A percentile compares a stretch with the other conserved stretches of the same genome.
Evolutionary conservation across 768 basidiomycete genomes (phyloP).

Genomic region (Candolleomyces aberdarensis): DNA sequence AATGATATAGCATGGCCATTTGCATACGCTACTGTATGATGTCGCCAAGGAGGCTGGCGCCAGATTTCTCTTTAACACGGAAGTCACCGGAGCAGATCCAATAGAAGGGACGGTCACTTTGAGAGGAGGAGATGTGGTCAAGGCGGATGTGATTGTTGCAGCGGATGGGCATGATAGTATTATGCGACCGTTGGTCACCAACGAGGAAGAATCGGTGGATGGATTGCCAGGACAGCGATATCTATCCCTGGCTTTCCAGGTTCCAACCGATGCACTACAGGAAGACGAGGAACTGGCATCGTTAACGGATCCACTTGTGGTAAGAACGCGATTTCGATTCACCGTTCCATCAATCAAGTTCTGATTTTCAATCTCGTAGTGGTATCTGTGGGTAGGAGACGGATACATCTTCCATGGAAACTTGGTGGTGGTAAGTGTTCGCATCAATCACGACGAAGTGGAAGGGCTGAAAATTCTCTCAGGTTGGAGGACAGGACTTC

Average conservation of each 20-base stretch:
- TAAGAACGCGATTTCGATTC: slow-evolving; percentile 16
- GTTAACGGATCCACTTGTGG: slow-evolving; percentile 25
- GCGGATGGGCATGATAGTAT: slow-evolving; percentile 54
- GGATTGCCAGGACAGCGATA: slow-evolving; percentile 16
- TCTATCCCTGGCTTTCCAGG: slow-evolving; percentile 27
- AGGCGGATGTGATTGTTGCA: slow-evolving; percentile 54
- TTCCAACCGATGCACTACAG: slow-evolving; percentile 28
- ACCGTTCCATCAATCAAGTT: not conserved
- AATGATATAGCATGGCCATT: slow-evolving; percentile 44
- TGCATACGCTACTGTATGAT: slow-evolving; percentile 45
- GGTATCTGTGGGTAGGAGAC: slow-evolving; percentile 33
- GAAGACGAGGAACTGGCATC: slow-evolving; percentile 29
- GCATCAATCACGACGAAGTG: not conserved
- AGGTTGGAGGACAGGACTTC: slow-evolving; percentile 21
- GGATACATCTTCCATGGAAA: slow-evolving; percentile 17
- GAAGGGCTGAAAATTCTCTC: not conserved
- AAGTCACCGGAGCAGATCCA: slow-evolving; percentile 29
- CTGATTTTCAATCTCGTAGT: slow-evolving; percentile 18
- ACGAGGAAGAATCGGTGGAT: slow-evolving; percentile 13
- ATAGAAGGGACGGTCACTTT: slow-evolving; percentile 32
- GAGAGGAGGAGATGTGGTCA: slow-evolving; percentile 39
- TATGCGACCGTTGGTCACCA: slow-evolving; percentile 30
- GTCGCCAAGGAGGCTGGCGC: slow-evolving; percentile 48
- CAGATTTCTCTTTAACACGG: slow-evolving; percentile 37
- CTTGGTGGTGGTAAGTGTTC: not conserved